Evolutionary conservation across 75 land plant genomes (phyloP), one percentile per base, ranked within the genome.

Genomic region (Pseudotsuga menziesii): DNA sequence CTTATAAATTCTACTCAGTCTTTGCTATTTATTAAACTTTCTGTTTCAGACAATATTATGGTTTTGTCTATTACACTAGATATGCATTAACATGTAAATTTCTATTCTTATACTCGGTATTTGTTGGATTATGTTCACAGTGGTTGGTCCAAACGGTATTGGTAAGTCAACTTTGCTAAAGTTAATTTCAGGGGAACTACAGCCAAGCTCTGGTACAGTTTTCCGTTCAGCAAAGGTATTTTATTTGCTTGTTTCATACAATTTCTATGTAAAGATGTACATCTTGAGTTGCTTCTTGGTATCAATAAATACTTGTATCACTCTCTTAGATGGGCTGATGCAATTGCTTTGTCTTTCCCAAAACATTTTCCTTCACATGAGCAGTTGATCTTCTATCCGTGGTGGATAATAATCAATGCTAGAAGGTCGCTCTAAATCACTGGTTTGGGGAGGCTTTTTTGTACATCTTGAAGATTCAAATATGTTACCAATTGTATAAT

Each of bases 131-230:
- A 69, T 69, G 72, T 69, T 70, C 78, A 44, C 84, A 97, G 99
- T 97, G 97, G 99, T 97, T 78, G 99, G 99, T 56, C 94, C 98
- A 61, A 97, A 97, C 85, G 99, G 99, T 26, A 97, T 97, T 75
- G 99, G 99, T 11, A 97, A 97, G 78, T 97, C 99, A 61, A 97
- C 99, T 4, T 85, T 97, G 71, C 88, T 97, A 76, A 97, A 97
- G 74, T 74, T 97, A 66, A 97, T 97, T 74, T 88, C 99, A 55
- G 99, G 99, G 80, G 99, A 94, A 16, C 85, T 97, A 67, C 98
- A 97, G 83, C 99, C 99, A 76, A 88, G 81, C 79, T 97, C 98
- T 20, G 99, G 99, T 36, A 94, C 99, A 27, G 92, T 97, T 16
- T 94, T 92, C 75, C 88, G 95, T 25, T 97, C 99, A 74, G 90